Evolutionary conservation across 371 early-diverging fungal genomes (phyloP), one percentile per base, ranked within the genome.

Genomic region (Circinella minor): DNA sequence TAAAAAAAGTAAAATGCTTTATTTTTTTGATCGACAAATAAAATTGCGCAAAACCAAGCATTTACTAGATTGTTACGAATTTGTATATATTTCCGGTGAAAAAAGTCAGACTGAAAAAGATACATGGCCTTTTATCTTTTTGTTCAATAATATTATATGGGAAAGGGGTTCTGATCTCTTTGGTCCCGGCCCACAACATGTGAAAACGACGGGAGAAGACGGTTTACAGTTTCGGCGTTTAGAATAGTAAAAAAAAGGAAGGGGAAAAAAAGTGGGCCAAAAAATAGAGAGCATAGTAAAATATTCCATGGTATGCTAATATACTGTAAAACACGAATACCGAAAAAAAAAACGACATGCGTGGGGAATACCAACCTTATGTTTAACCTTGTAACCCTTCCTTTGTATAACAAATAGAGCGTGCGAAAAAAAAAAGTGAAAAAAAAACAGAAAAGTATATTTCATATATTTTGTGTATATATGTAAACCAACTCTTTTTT

Each of bases 131-230:
- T 10, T 55, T 55, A 55, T 55, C 55, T n/a, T 14, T 55, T 55
- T 55, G 55, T 15, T 55, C n/a, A 4, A 9, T 9, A 47, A 11
- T n/a, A 51, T 13, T 57, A 57, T 27, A 11, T 10, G 57, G 34
- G 57, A n/a, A 57, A 57, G 57, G 13, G 27, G 27, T 27, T 10
- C 57, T 34, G 57, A 37, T 57, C 51, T n/a, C 51, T n/a, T 34
- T 43, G 9, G 11, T 43, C 14, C 57, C 57, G 57, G 57, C 57
- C 27, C 27, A 57, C 10, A 54, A 65, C 65, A 65, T 54, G 65
- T 65, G 65, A 65, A 65, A 65, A 65, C 11, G 65, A 54, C 65
- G 65, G 65, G 36, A 65, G 65, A 65, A 65, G 65, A 65, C 65
- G 65, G 65, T 65, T 65, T 27, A 27, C 27, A 27, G 27, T 27